These are phyloP conservation scores for Penicillium paxilli DNA, from an alignment of 495 filamentous ascomycete genomes.

Conservation along the genomic window DNA sequence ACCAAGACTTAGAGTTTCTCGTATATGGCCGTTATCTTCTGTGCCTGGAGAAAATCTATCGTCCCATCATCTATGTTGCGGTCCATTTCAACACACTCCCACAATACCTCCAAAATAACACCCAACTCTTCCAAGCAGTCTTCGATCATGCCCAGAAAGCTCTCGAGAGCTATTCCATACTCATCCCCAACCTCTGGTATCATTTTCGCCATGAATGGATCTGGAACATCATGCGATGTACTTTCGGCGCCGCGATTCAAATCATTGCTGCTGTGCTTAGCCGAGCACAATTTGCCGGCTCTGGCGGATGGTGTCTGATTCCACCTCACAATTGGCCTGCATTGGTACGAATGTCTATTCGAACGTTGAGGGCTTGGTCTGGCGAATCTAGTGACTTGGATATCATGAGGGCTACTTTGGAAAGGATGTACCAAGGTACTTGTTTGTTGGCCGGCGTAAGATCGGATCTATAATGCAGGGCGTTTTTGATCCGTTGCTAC, in stretches of 20 bases:
- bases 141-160: conserved; percentile 21
- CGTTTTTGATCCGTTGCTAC: background rate
- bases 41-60: conserved; percentile 23
- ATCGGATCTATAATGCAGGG: conserved; percentile 3
- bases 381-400: conserved; percentile 23
- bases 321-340: conserved; percentile 21
- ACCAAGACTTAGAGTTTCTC: conserved; percentile 21
- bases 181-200: conserved; percentile 26
- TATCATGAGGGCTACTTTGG: conserved; percentile 20
- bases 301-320: conserved; percentile 10
- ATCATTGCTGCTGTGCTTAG: conserved; percentile 21
- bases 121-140: conserved; percentile 8
- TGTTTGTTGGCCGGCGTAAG: conserved; percentile 21
- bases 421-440: conserved; percentile 29
- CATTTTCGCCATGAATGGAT: conserved; percentile 30
- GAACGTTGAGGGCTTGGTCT: conserved; percentile 20
- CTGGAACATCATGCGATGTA: conserved; percentile 20
- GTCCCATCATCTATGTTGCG: conserved; percentile 28
- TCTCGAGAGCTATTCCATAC: conserved; percentile 19
- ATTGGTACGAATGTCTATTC: conserved; percentile 20
- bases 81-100: conserved; percentile 21
- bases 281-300: conserved; percentile 2
- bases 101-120: conserved; percentile 12
- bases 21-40: conserved; percentile 17
- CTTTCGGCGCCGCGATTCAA: conserved; percentile 21